A percentile compares a stretch with the other conserved stretches of the same genome.
Evolutionary conservation across 1,284 basidiomycete species (phyloP).

Genomic region (Lentinula novae-zelandiae): DNA sequence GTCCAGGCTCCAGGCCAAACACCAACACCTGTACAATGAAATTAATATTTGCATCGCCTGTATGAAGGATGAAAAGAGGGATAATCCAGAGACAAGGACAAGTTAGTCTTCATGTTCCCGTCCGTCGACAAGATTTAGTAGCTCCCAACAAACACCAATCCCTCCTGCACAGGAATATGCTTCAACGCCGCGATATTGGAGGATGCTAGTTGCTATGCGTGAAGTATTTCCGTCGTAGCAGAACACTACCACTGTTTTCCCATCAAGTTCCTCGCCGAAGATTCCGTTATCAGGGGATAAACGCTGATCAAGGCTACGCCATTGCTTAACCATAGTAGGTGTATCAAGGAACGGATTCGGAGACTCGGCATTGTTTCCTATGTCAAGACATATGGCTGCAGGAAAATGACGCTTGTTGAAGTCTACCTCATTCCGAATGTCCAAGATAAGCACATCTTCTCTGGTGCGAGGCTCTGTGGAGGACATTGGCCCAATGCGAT

Average conservation of each 20-base stretch:
- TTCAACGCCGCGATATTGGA: constrained; percentile 20
- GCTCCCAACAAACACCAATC: neutral
- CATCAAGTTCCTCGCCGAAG: constrained; percentile 16
- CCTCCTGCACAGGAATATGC: constrained; percentile 14
- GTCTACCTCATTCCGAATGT: constrained; percentile 4
- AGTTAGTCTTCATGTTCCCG: neutral
- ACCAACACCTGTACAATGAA: no score
- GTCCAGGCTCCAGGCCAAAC: no score
- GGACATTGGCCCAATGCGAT: neutral
- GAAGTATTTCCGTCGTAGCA: constrained; percentile 20
- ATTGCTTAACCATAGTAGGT: constrained; percentile 13
- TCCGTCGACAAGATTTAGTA: neutral
- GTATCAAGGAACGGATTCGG: constrained; percentile 12
- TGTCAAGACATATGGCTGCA: constrained; percentile 7
- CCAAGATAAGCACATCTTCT: constrained; percentile 6
- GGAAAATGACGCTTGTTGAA: constrained; percentile 11
- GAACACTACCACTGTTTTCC: constrained; percentile 18
- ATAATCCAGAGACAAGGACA: neutral
- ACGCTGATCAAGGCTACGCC: constrained; percentile 14
- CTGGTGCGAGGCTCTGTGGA: neutral
- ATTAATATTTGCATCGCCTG: no score
- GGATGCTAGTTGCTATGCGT: constrained; percentile 20
- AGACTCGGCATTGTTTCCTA: constrained; percentile 5
- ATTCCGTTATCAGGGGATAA: constrained; percentile 16
- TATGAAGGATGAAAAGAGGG: no score